Evolutionary conservation across 495 filamentous ascomycete species (phyloP), one percentile per base, ranked within the genome.

Genomic region (Pseudevernia furfuracea): DNA sequence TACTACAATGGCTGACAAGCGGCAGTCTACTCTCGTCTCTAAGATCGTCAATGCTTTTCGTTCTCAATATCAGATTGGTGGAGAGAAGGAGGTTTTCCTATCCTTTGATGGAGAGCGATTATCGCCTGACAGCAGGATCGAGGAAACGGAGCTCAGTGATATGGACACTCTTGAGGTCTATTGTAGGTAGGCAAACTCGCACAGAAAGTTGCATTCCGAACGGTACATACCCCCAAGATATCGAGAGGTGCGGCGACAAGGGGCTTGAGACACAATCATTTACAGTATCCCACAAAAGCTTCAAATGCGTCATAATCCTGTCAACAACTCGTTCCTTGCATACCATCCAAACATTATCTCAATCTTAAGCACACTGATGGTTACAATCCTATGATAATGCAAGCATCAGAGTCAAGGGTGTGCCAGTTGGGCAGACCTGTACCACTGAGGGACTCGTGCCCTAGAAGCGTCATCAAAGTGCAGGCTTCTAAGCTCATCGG

Each of bases 101-200:
- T 75, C 81, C 59, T 94, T 93, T 74, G 93, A 97, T 67, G 93
- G 93, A 23, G 92, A 96, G 55, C 75, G 77, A 53, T 74, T 96
- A 32, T 80, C 85, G 3, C 81, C 85, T 0, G 77, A 84, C 5
- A 78, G 80, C n/a, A 79, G 76, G n/a, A 77, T 96, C 7, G 76
- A 72, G 25, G 85, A 89, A 44, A 79, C 88, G n/a, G 92, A 95
- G 17, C 79, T 97, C 46, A 82, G 82, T 19, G 89, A 97, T 68
- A 79, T 86, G 73, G 92, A 95, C 70, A 80, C 84, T 60, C 71
- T 96, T 44, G 91, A 96, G n/a, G 48, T 52, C 17, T 52, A 52
- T 28, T 49, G 10, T 28, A 49, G 46, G 28, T 49, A 49, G 25
- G 23, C 14, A 30, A 52, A 28, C 25, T 52, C 4, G 1, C 48